A percentile compares a stretch with the other conserved stretches of the same genome.
Conservation (phyloP, 1,139 yeast species). For the Pneumocystis jirovecii region DNA sequence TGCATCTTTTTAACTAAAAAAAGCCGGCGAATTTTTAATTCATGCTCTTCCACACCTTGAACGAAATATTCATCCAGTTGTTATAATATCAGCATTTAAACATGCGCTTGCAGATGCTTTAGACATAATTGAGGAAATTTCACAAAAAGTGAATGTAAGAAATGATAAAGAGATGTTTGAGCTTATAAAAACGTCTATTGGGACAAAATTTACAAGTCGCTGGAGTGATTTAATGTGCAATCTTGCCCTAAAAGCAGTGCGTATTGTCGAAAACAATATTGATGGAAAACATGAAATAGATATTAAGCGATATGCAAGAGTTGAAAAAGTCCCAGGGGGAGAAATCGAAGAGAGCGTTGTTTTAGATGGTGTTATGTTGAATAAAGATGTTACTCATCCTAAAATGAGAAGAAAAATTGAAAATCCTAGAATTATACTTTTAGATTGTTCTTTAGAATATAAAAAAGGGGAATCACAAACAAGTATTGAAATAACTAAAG, state of each 20-base stretch:
- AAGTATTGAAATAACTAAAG: constrained; percentile 90
- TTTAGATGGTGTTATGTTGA: constrained; percentile 79
- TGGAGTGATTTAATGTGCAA: constrained; percentile 91
- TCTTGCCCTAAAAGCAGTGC: constrained; percentile 76
- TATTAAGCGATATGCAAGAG: constrained; percentile 78
- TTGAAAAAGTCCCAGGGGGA: constrained; percentile 96
- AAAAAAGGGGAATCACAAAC: constrained; percentile 99
- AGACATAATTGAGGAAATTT: constrained; percentile 70
- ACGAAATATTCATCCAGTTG: constrained; percentile 91
- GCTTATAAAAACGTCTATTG: constrained; percentile 80
- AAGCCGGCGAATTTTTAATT: constrained; percentile 89
- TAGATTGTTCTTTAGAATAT: constrained; percentile 95
- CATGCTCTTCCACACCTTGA: constrained; percentile 87
- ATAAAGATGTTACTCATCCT: constrained; percentile 96
- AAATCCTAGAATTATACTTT: constrained; percentile 72
- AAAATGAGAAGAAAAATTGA: constrained; percentile 83
- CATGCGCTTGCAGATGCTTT: constrained; percentile 84
- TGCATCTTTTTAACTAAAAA: constrained; percentile 29
- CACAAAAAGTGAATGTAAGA: constrained; percentile 67
- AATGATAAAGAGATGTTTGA: constrained; percentile 79
- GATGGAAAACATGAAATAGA: constrained; percentile 69
- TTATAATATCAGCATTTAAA: constrained; percentile 85
- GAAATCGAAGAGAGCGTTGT: constrained; percentile 82
- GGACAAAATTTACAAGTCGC: constrained; percentile 82
- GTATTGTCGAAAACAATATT: constrained; percentile 56